Evolutionary conservation across 2,329 filamentous ascomycete genomes (phyloP).

Genomic region (Trichoderma cornu-damae): DNA sequence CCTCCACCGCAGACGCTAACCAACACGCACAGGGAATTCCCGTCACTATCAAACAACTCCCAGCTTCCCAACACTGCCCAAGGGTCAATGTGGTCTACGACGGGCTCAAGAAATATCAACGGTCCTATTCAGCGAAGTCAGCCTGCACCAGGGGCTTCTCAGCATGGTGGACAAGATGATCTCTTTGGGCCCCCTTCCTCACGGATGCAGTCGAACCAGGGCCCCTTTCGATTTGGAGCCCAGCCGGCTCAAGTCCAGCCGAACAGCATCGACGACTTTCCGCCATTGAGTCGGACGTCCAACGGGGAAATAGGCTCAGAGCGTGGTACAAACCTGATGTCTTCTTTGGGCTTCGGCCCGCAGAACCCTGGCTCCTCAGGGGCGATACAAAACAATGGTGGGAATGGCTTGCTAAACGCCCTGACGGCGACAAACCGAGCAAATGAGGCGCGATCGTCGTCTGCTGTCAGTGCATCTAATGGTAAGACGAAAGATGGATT

Average conservation of each 20-base stretch:
- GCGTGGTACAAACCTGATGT: constrained; percentile 47
- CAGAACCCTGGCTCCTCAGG: constrained; percentile 38
- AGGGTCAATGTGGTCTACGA: constrained; percentile 51
- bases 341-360: constrained; percentile 49
- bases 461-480: constrained; percentile 35
- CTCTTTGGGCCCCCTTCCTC: constrained; percentile 41
- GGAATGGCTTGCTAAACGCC: constrained; percentile 59
- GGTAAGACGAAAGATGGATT: neutral
- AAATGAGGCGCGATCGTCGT: constrained; percentile 46
- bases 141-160: constrained; percentile 46
- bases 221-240: constrained; percentile 50
- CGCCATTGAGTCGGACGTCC: constrained; percentile 53
- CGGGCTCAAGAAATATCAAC: constrained; percentile 44
- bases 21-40: constrained; percentile 52
- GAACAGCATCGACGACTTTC: constrained; percentile 55
- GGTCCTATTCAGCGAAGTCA: constrained; percentile 49
- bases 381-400: constrained; percentile 41
- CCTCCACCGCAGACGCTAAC: neutral
- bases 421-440: constrained; percentile 55
- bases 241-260: constrained; percentile 47
- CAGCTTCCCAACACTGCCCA: constrained; percentile 47
- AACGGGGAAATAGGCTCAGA: constrained; percentile 57
- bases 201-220: constrained; percentile 37
- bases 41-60: constrained; percentile 58
- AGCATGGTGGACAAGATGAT: constrained; percentile 48